Percentiles rank a stretch among this genome's conserved stretches.
phyloP scores from a whole-genome alignment of 495 filamentous ascomycete species.

The Venustampulla echinocandica region DNA sequence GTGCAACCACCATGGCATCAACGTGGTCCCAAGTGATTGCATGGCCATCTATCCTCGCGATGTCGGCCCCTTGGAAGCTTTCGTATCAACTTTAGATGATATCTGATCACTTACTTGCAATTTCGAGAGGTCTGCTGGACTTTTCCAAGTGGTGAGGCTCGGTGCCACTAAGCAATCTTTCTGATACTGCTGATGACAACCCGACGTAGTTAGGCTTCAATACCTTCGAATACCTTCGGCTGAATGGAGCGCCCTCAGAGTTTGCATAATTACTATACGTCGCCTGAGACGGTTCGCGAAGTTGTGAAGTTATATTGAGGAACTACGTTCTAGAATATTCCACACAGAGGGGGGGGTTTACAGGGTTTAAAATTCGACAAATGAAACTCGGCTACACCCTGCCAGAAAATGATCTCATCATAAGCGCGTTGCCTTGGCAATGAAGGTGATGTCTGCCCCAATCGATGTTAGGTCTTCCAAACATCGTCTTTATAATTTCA shows the following conservation, averaged over 20 bases:
- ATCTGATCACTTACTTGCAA: too few species aligned
- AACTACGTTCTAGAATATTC: background rate
- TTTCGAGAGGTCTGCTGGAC: too few species aligned
- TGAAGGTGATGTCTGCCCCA: background rate
- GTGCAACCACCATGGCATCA: background rate
- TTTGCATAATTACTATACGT: too few species aligned
- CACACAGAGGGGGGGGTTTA: background rate
- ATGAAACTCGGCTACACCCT: background rate
- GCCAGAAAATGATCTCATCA: background rate
- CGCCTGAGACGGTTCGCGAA: too few species aligned
- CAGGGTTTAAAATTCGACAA: background rate
- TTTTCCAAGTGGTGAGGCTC: too few species aligned
- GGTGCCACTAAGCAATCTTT: background rate
- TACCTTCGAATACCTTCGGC: constrained; percentile 2
- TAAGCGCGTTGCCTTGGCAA: constrained; percentile 1
- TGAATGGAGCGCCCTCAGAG: background rate
- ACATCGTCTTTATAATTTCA: background rate
- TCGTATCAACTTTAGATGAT: too few species aligned
- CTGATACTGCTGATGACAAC: constrained; percentile 2
- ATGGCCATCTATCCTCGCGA: constrained; percentile 2
- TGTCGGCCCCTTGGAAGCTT: constrained; percentile 2
- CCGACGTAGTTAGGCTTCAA: background rate
- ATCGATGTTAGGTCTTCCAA: background rate
- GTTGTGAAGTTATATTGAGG: background rate
- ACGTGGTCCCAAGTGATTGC: background rate